Evolutionary conservation across 2,329 filamentous ascomycete species (phyloP), one percentile per base, ranked within the genome.

Genomic region (Mycosphaerella arachidis): DNA sequence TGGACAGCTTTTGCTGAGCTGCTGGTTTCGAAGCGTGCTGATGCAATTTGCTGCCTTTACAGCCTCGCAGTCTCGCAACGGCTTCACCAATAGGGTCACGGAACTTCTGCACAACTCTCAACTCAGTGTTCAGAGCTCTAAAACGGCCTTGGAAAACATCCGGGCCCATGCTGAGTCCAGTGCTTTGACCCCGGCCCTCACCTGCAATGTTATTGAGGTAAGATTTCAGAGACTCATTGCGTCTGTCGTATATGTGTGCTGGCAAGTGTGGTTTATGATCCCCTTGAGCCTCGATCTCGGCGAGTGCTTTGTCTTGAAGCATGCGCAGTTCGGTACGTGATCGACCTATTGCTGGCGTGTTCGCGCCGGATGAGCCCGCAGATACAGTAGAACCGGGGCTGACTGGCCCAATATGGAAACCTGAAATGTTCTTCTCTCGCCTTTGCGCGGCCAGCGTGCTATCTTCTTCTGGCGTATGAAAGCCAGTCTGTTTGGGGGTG

Each of bases 81-180:
- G 69, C 65, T 50, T 73, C 71, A n/a, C 64, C 65, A 45, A 71
- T 63, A 0, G 71, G 71, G 56, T 72, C 68, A 20, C 69, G 70
- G 58, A 70, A 73, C 52, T 69, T 69, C 59, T 72, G 68, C 48
- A 72, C 71, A 13, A 73, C 69, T 53, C 66, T 64, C 37, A 73
- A 58, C 60, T 73, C 71, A 6, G 67, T 70, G 59, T 72, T 70
- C 27, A 72, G 66, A 31, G 70, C 71, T 53, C 69, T 67, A 63
- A 73, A 73, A 43, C 71, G 64, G 31, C 71, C 71, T 56, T 72
- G 70, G 61, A 73, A 73, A 24, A 71, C 68, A 53, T 72, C 71
- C 8, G 71, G 68, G 13, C 70, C 68, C 46, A 72, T 61, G 13
- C 55, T 63, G 31, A 67, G n/a, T 9, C 55, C 60, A 50, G 58